Base-by-base conservation (phyloP, 768 basidiomycete genomes). In the Collybia sp. region DNA sequence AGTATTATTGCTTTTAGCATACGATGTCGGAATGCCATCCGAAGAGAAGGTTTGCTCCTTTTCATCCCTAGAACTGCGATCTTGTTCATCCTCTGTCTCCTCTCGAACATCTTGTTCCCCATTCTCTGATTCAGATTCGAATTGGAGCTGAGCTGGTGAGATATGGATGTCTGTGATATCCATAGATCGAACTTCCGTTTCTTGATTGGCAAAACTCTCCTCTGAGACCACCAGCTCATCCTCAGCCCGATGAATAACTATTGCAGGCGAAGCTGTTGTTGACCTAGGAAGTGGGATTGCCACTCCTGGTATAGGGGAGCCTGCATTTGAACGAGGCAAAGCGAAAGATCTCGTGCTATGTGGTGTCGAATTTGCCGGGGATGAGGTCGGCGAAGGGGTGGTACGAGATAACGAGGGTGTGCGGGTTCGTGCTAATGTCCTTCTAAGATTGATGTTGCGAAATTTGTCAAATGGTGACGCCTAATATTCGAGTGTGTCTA, bases 21-120 rank as follows among this genome's bases (percentile, higher is more conserved):
- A 66, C n/a, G 63, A 67, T 33, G 68, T 67, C 41, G 60, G 58
- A 3, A 68, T 77, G 12, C 76, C 82, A 30, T 85, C 82, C 9
- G 86, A 85, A 0, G 85, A 86, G 56, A 88, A 88, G 0, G 85
- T 88, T 4, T 84, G 82, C 42, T 85, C 83, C 31, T 58, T 64
- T 47, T 60, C 53, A 16, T 63, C 53, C 39, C 53, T 49, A 40
- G 55, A 57, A 43, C 45, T 34, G 47, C 52, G 15, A 17, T 51
- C 33, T 20, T 46, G 40, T 32, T 43, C 57, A 40, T 61, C 53
- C 8, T 49, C 43, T 15, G 51, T 36, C 40, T 47, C 40, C 25
- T 56, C 53, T 34, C 58, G 8, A 13, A 32, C 34, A 9, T 30
- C 13, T 6, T 43, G 16, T 2, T 13, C 43, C 18, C 51, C 52